Evolutionary conservation across 108 stramenopile species (phyloP).

Genomic region (Aurantiochytrium sp.): DNA sequence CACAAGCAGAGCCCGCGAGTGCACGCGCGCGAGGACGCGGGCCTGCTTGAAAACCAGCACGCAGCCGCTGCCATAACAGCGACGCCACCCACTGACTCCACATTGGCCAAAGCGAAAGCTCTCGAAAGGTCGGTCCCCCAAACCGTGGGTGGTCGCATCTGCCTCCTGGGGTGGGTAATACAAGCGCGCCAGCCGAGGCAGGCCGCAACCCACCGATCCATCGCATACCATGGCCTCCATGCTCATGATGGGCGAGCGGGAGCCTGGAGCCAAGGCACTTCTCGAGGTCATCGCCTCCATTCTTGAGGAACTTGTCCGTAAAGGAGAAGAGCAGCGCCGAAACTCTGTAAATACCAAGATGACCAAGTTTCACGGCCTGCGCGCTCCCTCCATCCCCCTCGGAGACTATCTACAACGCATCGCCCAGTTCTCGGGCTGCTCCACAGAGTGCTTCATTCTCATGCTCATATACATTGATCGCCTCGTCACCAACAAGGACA

Average conservation of each 20-base stretch:
- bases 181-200: background rate
- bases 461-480: constrained; percentile 97
- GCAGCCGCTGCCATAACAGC: too few relatives aligned
- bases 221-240: background rate
- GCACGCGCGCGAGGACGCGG: background rate
- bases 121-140: too few relatives aligned
- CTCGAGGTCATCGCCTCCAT: constrained; percentile 8
- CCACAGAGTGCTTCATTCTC: constrained; percentile 89
- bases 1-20: background rate
- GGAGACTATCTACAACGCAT: constrained; percentile 86
- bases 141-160: background rate
- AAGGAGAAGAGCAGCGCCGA: background rate
- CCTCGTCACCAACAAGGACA: constrained; percentile 82
- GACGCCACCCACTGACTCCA: too few relatives aligned
- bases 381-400: constrained; percentile 80
- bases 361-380: constrained; percentile 89
- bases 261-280: background rate
- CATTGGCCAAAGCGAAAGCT: too few relatives aligned
- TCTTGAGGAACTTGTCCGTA: background rate
- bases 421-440: constrained; percentile 88
- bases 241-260: background rate
- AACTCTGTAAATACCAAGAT: constrained; percentile 24
- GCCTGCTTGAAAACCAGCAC: background rate
- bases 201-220: background rate
- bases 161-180: background rate